phyloP scores from a whole-genome alignment of 257 asterid species.

The Scutellaria galericulata region DNA sequence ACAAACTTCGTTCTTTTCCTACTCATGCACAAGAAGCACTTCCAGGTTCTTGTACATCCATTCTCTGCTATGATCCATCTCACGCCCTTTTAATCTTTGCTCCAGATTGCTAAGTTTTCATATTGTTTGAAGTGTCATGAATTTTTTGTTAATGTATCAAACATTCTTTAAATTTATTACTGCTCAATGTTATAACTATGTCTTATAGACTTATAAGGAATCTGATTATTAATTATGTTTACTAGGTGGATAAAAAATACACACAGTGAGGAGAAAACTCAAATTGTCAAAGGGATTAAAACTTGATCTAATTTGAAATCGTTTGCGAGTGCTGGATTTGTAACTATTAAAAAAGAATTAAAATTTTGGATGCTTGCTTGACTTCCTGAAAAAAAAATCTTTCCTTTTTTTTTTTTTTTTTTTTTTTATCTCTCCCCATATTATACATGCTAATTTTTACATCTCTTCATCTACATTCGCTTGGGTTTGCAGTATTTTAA shows the following conservation, averaged over 20 bases:
- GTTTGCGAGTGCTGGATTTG: not conserved
- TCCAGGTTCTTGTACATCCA: conserved; percentile 54
- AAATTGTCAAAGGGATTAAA: not conserved
- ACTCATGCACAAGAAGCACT: conserved; percentile 46
- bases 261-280: not conserved
- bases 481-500: not conserved
- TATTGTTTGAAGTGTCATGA: conserved; percentile 1
- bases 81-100: conserved; percentile 16
- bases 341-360: not conserved
- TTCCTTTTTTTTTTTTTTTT: not conserved
- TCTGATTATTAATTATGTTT: not conserved
- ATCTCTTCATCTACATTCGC: not conserved
- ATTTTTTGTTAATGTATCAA: conserved; percentile 13
- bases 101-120: conserved; percentile 26
- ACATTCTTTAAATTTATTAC: not conserved
- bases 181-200: not conserved
- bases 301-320: not conserved
- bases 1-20: conserved; percentile 51
- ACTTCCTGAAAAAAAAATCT: not conserved
- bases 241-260: not conserved
- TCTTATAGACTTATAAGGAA: not conserved
- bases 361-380: conserved; percentile 3
- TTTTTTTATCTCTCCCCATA: not conserved
- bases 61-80: not conserved
- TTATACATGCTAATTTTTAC: not conserved